Percentiles rank a stretch among this genome's conserved stretches.
These are phyloP conservation scores for Puccinia coronata DNA, from an alignment of 1,284 basidiomycete genomes.

Conservation along the genomic window DNA sequence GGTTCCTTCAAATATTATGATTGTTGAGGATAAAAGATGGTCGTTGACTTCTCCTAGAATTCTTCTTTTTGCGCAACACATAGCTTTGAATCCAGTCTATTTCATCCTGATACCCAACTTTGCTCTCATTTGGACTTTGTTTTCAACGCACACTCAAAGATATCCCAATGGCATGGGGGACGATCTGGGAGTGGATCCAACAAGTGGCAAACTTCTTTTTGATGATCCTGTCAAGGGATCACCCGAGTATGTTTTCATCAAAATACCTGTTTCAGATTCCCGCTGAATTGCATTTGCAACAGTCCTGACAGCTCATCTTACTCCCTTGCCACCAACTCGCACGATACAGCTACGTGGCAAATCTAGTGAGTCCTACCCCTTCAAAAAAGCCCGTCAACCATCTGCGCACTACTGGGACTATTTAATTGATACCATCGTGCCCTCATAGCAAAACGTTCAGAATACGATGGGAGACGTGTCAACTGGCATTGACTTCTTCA, in stretches of 20 bases:
- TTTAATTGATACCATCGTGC: not conserved
- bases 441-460: conserved; percentile 44
- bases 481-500: conserved; percentile 53
- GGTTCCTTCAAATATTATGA: not conserved
- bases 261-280: conserved; percentile 52
- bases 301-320: conserved; percentile 40
- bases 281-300: too few species aligned
- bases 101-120: conserved; percentile 44
- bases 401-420: not conserved
- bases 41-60: not conserved
- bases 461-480: conserved; percentile 44
- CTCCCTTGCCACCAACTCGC: not conserved
- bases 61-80: not conserved
- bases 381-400: not conserved
- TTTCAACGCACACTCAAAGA: conserved; percentile 28
- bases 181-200: not conserved
- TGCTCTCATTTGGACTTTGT: conserved; percentile 22
- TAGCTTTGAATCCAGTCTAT: conserved; percentile 28
- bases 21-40: not conserved
- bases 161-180: conserved; percentile 25
- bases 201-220: not conserved
- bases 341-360: conserved; percentile 33
- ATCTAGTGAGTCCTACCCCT: conserved; percentile 21
- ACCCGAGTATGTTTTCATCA: conserved; percentile 50
- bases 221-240: conserved; percentile 43